Percentiles rank a stretch among this genome's conserved stretches.
phyloP scores from a whole-genome alignment of 2,329 filamentous ascomycete species.

The Aspergillus ustus region DNA sequence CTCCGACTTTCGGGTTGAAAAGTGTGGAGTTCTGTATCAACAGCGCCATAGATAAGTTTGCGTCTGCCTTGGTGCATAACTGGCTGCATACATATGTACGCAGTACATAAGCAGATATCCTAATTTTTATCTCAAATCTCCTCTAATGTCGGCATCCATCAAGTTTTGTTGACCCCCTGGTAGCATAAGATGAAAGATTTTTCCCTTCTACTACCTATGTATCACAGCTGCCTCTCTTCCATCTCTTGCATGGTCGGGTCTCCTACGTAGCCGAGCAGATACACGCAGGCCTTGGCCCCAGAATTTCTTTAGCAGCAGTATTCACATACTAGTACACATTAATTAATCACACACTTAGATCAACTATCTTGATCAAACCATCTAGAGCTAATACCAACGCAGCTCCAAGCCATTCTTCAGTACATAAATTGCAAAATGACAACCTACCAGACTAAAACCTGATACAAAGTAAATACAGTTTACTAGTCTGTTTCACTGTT shows the following conservation, averaged over 20 bases:
- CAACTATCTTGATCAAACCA: too few species aligned
- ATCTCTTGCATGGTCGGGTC: too few species aligned
- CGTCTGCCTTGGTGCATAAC: not conserved
- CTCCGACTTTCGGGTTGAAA: slow-evolving; percentile 14
- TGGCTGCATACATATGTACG: not conserved
- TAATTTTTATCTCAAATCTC: not conserved
- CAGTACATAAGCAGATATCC: not conserved
- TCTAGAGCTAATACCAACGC: too few species aligned
- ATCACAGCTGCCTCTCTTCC: not conserved
- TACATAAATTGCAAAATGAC: too few species aligned
- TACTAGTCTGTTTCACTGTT: too few species aligned
- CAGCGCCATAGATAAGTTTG: not conserved
- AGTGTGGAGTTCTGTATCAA: slow-evolving; percentile 17
- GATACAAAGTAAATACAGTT: too few species aligned
- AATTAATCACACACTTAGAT: too few species aligned
- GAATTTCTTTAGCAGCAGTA: too few species aligned
- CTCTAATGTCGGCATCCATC: not conserved
- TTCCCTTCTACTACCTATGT: not conserved
- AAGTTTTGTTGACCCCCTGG: not conserved
- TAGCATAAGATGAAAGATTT: not conserved
- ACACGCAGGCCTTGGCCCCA: not conserved
- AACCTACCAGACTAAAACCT: too few species aligned
- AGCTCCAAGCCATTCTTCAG: too few species aligned
- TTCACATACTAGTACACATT: too few species aligned
- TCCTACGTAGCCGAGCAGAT: not conserved